These are phyloP conservation scores for Pseudocercospora fijiensis DNA, from an alignment of 2,329 filamentous ascomycete species.

Conservation along the genomic window DNA sequence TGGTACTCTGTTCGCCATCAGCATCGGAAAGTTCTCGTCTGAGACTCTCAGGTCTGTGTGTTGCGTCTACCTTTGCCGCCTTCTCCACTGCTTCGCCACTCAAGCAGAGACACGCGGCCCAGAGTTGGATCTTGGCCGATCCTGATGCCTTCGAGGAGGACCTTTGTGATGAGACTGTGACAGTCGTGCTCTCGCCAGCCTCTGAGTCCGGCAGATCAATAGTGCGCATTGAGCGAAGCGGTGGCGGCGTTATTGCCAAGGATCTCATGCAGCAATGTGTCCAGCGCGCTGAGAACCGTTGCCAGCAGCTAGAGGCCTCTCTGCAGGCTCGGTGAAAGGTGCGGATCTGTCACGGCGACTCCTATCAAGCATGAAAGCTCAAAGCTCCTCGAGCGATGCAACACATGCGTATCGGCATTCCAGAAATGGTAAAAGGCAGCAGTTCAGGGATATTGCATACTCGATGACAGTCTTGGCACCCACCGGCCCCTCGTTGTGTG, in stretches of 20 bases:
- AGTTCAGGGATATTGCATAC: background rate
- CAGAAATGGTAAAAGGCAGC: background rate
- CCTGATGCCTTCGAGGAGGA: conserved; percentile 88
- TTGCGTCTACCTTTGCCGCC: conserved; percentile 75
- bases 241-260: conserved; percentile 68
- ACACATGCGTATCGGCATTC: background rate
- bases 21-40: conserved; percentile 57
- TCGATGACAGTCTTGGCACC: background rate
- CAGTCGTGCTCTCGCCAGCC: conserved; percentile 68
- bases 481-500: background rate
- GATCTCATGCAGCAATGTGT: conserved; percentile 62
- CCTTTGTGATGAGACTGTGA: conserved; percentile 79
- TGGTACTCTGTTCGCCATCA: conserved; percentile 70
- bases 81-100: conserved; percentile 61
- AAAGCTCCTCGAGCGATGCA: background rate
- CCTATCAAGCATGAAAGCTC: background rate
- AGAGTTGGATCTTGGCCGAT: conserved; percentile 75
- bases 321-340: conserved; percentile 17
- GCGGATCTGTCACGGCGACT: no score
- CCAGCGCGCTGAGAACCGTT: conserved; percentile 61
- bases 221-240: conserved; percentile 76
- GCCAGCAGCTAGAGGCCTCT: conserved; percentile 54
- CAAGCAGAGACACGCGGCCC: conserved; percentile 45
- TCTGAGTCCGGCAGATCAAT: conserved; percentile 53
- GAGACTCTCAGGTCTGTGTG: conserved; percentile 63